phyloP scores from a whole-genome alignment of 768 basidiomycete species.

The Antrodiella citrinella region DNA sequence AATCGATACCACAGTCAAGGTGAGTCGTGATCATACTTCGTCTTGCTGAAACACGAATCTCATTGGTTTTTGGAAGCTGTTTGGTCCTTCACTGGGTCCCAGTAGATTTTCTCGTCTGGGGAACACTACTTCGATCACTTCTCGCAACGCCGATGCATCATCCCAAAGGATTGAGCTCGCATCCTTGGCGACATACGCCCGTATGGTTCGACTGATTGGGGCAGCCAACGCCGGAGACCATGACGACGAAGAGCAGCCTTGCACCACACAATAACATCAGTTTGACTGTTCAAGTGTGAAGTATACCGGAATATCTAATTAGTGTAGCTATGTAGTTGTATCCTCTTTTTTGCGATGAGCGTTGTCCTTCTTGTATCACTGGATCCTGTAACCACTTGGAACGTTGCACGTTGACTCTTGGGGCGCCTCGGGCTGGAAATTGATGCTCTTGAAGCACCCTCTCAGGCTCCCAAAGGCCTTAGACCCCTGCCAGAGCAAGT shows the following conservation, averaged over 20 bases:
- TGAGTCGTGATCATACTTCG: conserved; percentile 28
- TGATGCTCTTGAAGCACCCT: background rate
- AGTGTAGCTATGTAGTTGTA: background rate
- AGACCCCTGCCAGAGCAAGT: background rate
- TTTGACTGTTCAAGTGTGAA: background rate
- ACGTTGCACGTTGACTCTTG: background rate
- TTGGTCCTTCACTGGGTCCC: conserved; percentile 43
- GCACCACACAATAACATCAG: background rate
- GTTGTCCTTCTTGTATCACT: background rate
- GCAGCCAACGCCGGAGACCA: conserved; percentile 5
- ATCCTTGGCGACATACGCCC: conserved; percentile 23
- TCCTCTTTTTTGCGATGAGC: background rate
- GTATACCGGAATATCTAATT: background rate
- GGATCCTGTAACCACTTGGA: background rate
- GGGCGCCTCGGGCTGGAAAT: background rate
- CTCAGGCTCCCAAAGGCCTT: background rate
- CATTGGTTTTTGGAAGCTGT: conserved; percentile 37
- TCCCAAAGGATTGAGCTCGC: conserved; percentile 21
- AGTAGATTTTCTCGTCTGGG: conserved; percentile 48
- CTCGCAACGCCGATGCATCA: conserved; percentile 39
- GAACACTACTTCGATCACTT: conserved; percentile 46
- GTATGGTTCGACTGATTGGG: conserved; percentile 7
- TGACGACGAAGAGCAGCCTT: background rate
- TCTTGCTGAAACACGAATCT: background rate
- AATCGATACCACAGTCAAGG: conserved; percentile 82